A percentile compares a stretch with the other conserved stretches of the same genome.
phyloP scores from a whole-genome alignment of 257 asterid genomes.

The Verbena officinalis region DNA sequence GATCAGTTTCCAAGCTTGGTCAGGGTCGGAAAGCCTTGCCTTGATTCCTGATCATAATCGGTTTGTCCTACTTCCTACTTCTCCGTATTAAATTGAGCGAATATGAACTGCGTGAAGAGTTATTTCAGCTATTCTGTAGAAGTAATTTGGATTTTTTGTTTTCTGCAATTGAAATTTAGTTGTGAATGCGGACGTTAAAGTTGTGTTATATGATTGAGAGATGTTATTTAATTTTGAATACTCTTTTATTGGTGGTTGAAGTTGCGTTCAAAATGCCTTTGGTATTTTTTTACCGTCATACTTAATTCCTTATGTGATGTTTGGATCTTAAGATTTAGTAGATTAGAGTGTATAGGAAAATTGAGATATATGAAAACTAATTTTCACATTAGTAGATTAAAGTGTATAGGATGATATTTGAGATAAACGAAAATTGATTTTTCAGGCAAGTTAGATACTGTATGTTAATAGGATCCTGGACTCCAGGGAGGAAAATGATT shows the following conservation, averaged over 20 bases:
- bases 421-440: no score
- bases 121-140: conserved; percentile 5
- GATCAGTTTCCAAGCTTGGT: conserved; percentile 63
- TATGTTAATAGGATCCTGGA: conserved; percentile 14
- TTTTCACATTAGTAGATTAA: conserved; percentile 1
- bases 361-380: not conserved
- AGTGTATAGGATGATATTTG: no score
- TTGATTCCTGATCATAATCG: conserved; percentile 72
- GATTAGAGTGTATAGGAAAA: conserved; percentile 1
- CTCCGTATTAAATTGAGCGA: conserved; percentile 2
- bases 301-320: no score
- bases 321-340: not conserved
- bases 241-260: not conserved
- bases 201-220: not conserved
- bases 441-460: not conserved
- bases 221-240: not conserved
- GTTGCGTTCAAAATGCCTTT: not conserved
- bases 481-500: not conserved
- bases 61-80: conserved; percentile 45
- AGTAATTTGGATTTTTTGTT: not conserved
- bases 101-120: not conserved
- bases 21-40: conserved; percentile 58
- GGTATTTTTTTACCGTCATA: no score
- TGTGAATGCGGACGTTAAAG: not conserved
- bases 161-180: not conserved